phyloP scores from a whole-genome alignment of 331 rosid species.

The Quercus tomentella region DNA sequence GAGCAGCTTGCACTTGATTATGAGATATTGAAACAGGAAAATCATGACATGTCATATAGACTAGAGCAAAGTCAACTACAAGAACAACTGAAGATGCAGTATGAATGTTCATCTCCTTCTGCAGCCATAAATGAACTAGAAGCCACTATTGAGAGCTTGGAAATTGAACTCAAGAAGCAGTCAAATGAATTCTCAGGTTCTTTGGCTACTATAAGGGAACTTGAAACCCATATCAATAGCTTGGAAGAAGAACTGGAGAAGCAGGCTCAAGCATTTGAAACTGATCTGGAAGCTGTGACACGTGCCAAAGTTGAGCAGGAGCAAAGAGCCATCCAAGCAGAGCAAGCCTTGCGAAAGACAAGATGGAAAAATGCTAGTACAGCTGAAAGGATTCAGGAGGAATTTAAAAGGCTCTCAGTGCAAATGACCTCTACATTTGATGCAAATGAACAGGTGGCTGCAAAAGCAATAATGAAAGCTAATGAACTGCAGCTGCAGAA shows the following conservation, averaged over 20 bases:
- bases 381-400: constrained; percentile 92
- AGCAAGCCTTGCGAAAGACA: constrained; percentile 70
- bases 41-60: constrained; percentile 62
- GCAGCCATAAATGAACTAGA: constrained; percentile 44
- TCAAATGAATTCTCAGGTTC: constrained; percentile 65
- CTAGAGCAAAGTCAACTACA: constrained; percentile 85
- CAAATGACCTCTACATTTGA: constrained; percentile 84
- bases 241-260: constrained; percentile 80
- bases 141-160: constrained; percentile 55
- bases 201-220: constrained; percentile 53
- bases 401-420: constrained; percentile 64
- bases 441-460: constrained; percentile 80
- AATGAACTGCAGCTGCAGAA: constrained; percentile 57
- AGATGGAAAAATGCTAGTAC: constrained; percentile 63
- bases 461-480: constrained; percentile 75
- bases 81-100: constrained; percentile 74
- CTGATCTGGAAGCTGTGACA: constrained; percentile 65
- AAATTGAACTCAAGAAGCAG: constrained; percentile 60
- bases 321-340: constrained; percentile 89
- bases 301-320: constrained; percentile 78
- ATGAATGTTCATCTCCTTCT: constrained; percentile 63
- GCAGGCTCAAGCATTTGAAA: constrained; percentile 62
- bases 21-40: constrained; percentile 94
- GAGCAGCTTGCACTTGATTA: constrained; percentile 96
- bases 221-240: constrained; percentile 56